These are phyloP conservation scores for Amphibolis antarctica DNA, from an alignment of 106 monocot genomes.

Conservation along the genomic window DNA sequence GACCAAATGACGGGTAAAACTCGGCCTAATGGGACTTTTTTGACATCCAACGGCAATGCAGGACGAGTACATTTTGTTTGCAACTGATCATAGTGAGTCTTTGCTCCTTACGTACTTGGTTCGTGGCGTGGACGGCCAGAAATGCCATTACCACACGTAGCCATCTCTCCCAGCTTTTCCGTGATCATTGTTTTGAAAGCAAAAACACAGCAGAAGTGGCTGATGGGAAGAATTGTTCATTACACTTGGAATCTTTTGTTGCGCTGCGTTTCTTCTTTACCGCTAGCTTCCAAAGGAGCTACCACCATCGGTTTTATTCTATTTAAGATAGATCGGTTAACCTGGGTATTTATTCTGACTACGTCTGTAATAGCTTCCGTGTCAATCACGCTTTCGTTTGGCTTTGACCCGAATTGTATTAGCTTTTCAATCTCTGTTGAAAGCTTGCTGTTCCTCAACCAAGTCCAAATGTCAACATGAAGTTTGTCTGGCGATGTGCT, in stretches of 20 bases:
- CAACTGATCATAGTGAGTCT: neutral
- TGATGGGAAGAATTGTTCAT: neutral
- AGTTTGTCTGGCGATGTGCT: no score
- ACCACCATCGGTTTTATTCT: neutral
- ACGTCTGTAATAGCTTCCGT: no score
- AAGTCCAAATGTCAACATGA: no score
- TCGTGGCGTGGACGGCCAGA: neutral
- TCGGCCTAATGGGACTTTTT: slow-evolving; percentile 6
- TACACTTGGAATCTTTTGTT: neutral
- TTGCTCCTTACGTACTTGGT: neutral
- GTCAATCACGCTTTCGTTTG: no score
- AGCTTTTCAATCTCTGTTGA: neutral
- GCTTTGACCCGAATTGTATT: neutral
- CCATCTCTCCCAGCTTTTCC: neutral
- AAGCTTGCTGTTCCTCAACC: neutral
- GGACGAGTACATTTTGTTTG: neutral
- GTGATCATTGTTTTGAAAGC: slow-evolving; percentile 1
- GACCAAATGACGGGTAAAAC: neutral
- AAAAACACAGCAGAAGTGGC: neutral
- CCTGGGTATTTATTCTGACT: neutral
- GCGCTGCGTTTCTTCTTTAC: neutral
- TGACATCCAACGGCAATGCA: slow-evolving; percentile 3
- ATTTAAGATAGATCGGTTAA: neutral
- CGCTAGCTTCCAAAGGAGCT: neutral
- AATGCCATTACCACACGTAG: neutral